Percentiles rank a stretch among this genome's conserved stretches.
phyloP scores from a whole-genome alignment of 257 asterid genomes.

The Solanum appendiculatum region DNA sequence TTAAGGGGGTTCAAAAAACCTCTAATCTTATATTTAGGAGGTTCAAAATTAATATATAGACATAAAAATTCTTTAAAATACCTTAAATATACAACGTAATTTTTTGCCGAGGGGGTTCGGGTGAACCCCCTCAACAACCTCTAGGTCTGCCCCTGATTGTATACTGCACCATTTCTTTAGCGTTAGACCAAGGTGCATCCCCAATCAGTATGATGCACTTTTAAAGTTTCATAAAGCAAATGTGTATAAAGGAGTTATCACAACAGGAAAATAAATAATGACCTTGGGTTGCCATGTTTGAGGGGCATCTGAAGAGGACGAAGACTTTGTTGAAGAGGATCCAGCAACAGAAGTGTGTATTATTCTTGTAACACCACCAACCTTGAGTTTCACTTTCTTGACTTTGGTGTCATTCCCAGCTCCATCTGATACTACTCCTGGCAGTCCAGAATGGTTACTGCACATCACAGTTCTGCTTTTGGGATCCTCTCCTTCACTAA shows the following conservation, averaged over 20 bases:
- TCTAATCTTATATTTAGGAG: too few species aligned
- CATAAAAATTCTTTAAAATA: too few species aligned
- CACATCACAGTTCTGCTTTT: slow-evolving; percentile 7
- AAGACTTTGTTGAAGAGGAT: slow-evolving; percentile 29
- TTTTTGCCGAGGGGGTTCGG: too few species aligned
- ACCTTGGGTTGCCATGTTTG: slow-evolving; percentile 11
- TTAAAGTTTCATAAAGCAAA: neutral
- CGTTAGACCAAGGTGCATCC: neutral
- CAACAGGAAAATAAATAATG: neutral
- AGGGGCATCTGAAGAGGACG: slow-evolving; percentile 23
- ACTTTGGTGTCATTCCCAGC: slow-evolving; percentile 30
- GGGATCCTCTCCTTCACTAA: slow-evolving; percentile 10
- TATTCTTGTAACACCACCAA: slow-evolving; percentile 73
- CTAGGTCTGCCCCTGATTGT: too few species aligned
- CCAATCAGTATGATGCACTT: neutral
- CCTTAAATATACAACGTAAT: too few species aligned
- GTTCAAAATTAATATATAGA: too few species aligned
- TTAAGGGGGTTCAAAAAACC: too few species aligned
- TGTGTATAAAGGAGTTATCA: neutral
- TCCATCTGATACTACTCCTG: slow-evolving; percentile 27
- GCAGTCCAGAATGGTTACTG: slow-evolving; percentile 12
- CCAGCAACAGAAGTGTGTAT: slow-evolving; percentile 47
- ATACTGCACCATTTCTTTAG: neutral
- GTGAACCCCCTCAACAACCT: too few species aligned
- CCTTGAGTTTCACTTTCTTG: slow-evolving; percentile 65